Evolutionary conservation across 225 moss, liverwort and hornwort species (phyloP), one percentile per base, ranked within the genome.

Genomic region (Physcomitrium patens): DNA sequence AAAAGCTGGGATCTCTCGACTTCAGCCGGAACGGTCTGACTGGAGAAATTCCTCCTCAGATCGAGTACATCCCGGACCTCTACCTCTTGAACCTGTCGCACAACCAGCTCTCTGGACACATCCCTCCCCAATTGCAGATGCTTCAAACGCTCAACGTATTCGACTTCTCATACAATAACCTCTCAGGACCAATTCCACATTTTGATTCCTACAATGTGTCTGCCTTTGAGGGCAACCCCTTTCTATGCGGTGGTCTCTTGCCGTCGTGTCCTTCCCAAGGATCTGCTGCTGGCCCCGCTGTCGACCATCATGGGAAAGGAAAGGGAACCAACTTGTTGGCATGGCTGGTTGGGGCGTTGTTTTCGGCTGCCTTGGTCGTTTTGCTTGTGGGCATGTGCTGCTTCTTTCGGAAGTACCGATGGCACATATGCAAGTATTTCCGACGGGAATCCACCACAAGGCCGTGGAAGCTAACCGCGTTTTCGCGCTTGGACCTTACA

Each of bases 401-500:
- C 68, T 92, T 96, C 64, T 91, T 92, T 72, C 77, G 78, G 8
- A 96, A 85, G 70, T 94, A 92, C 17, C 67, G 86, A 15, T 88
- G 88, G 78, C 70, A 83, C 69, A 89, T 96, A n/a, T 78, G 84
- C 11, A 74, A 85, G 15, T 85, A 92, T 46, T 83, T 92, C 50
- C 76, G 78, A 14, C 86, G 89, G 55, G 85, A 94, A 52, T 86
- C 90, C 5, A 79, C 81, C 5, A 83, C 86, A 5, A 80, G 93
- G 22, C 96, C 96, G 0, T 96, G 96, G 96, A 96, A 94, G 79
- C 87, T 93, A 54, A 96, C 96, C 1, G 87, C 93, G 0, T 96
- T 94, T 83, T 90, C 90, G 67, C 83, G 96, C 67, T 77, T 96
- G 42, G 92, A 93, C 52, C 92, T 96, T 65, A 86, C 96, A 5